Base-by-base conservation (phyloP, 2,329 filamentous ascomycete genomes). In the Aspergillus sp. region DNA sequence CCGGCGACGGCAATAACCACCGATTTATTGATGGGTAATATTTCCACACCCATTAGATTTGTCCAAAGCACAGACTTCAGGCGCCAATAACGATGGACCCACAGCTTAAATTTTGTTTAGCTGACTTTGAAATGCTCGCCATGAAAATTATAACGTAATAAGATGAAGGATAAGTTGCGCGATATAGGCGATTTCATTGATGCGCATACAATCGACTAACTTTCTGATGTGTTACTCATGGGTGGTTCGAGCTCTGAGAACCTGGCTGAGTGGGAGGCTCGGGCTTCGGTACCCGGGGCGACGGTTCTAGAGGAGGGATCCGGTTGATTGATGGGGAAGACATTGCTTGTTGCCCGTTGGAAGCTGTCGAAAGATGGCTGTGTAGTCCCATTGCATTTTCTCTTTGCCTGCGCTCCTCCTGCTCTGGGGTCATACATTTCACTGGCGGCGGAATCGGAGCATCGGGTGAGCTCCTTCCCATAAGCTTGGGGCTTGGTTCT, bases 351-450 rank as follows among this genome's bases (percentile, higher is more conserved):
- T 70, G 68, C 11, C 66, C 63, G 53, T 68, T 71, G 34, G 57
- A 43, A 13, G 20, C n/a, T 11, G 43, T 38, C 13, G 64, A 61
- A 4, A 61, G 57, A 42, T 64, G 60, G 13, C 52, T 48, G 42
- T 69, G 62, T 15, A 66, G 55, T 17, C 69, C 62, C 43, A 70
- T 58, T 5, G 72, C 72, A 57, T 74, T 71, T 61, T 76, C 74
- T 48, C 70, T 62, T 50, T 73, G 71, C 11, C 74, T 67, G 20
- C 74, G 72, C 56, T 75, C 74, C 61, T 76, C 74, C 53, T 77
- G 74, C 56, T 76, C 74, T 1, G 74, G 74, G 4, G 73, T 76
- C 75, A 77, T 77, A 58, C 67, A 73, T 56, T 78, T 78, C 20
- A 76, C 69, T 1, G 75, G 75, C 1, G 73, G 67, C 6, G 74